These are phyloP conservation scores for Tagetes erecta DNA, from an alignment of 129 eudicot species.

Conservation along the genomic window DNA sequence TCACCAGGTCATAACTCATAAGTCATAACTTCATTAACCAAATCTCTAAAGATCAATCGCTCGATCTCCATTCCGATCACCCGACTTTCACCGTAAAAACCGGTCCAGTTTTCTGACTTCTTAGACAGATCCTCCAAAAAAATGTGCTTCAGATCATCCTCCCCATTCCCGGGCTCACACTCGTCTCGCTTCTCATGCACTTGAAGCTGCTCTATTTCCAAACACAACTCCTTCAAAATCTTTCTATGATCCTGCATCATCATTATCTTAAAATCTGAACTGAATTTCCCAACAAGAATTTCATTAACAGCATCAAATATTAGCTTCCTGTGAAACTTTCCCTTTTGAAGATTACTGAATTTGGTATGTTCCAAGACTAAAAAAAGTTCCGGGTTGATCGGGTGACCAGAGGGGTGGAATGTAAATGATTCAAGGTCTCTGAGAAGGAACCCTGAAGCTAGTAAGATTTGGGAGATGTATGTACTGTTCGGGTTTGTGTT, in stretches of 20 bases:
- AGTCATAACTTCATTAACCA: slow-evolving; percentile 59
- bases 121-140: slow-evolving; percentile 57
- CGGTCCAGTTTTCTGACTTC: slow-evolving; percentile 52
- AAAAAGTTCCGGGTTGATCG: slow-evolving; percentile 77
- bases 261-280: slow-evolving; percentile 32
- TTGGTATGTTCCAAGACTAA: slow-evolving; percentile 83
- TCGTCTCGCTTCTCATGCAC: slow-evolving; percentile 35
- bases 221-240: slow-evolving; percentile 72
- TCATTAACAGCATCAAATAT: slow-evolving; percentile 75
- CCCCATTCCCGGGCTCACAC: slow-evolving; percentile 24
- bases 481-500: slow-evolving; percentile 70
- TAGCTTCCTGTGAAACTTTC: slow-evolving; percentile 65
- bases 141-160: slow-evolving; percentile 46
- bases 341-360: slow-evolving; percentile 43
- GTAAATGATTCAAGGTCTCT: slow-evolving; percentile 72
- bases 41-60: slow-evolving; percentile 66
- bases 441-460: slow-evolving; percentile 84
- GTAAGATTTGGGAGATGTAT: slow-evolving; percentile 72
- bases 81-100: slow-evolving; percentile 44
- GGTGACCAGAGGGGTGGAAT: slow-evolving; percentile 76
- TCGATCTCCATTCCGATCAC: slow-evolving; percentile 66
- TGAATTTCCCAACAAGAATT: slow-evolving; percentile 57
- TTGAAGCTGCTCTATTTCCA: slow-evolving; percentile 53
- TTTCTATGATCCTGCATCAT: slow-evolving; percentile 53
- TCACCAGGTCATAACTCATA: slow-evolving; percentile 22